Evolutionary conservation across 164 flowering plant species (phyloP).

Genomic region (Aristolochia contorta): DNA sequence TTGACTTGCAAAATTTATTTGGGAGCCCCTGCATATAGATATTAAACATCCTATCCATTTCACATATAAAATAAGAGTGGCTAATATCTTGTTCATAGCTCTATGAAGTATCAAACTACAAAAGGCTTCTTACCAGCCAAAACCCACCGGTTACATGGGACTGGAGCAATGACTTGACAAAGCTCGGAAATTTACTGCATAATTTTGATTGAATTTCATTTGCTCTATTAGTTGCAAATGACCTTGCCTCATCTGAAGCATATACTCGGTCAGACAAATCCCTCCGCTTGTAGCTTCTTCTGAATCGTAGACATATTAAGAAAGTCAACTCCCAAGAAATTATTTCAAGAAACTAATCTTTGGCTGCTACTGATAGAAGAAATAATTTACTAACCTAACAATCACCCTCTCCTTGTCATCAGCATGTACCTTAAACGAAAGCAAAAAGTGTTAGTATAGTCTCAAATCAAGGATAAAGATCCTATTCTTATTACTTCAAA

Average conservation of each 20-base stretch:
- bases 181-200: constrained; percentile 36
- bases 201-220: constrained; percentile 25
- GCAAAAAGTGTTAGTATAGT: background rate
- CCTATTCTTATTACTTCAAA: no score
- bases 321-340: background rate
- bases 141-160: constrained; percentile 67
- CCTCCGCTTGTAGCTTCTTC: constrained; percentile 21
- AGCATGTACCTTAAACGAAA: constrained; percentile 9
- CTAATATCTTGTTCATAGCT: background rate
- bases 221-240: constrained; percentile 35
- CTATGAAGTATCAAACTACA: background rate
- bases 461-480: no score
- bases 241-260: constrained; percentile 35
- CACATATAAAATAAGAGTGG: background rate
- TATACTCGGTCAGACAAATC: constrained; percentile 29
- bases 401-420: constrained; percentile 8
- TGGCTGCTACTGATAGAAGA: background rate
- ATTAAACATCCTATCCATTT: background rate
- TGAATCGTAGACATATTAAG: background rate
- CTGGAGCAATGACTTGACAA: constrained; percentile 63
- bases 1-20: constrained; percentile 30
- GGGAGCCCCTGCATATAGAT: constrained; percentile 46
- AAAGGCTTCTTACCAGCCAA: constrained; percentile 43
- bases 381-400: constrained; percentile 15
- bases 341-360: no score